Evolutionary conservation across 106 monocot genomes (phyloP).

Genomic region (Alisma plantagoaquatica): DNA sequence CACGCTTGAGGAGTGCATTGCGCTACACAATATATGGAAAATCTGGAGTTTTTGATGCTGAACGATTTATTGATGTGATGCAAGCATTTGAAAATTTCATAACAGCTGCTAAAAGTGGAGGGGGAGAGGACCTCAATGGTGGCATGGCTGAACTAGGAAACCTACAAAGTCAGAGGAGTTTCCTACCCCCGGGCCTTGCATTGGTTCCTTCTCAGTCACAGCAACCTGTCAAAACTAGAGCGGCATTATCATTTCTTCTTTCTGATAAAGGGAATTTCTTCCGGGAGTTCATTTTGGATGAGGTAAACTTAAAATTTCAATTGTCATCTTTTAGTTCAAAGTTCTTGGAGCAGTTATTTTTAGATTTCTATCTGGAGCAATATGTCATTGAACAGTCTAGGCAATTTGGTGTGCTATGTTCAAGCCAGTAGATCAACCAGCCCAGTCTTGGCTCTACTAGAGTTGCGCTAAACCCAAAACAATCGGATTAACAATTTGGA

Average conservation of each 20-base stretch:
- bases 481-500: no score
- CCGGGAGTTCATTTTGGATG: constrained; percentile 90
- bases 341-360: no score
- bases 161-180: constrained; percentile 31
- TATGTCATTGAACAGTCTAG: no score
- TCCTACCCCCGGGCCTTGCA: constrained; percentile 43
- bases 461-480: no score
- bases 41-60: constrained; percentile 94
- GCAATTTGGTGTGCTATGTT: no score
- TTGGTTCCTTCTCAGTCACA: constrained; percentile 28
- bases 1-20: constrained; percentile 65
- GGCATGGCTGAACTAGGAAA: constrained; percentile 78
- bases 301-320: constrained; percentile 31
- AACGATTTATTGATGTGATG: constrained; percentile 98
- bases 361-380: no score
- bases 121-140: constrained; percentile 79
- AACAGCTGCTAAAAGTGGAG: constrained; percentile 93
- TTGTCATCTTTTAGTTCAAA: no score
- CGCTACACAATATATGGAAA: constrained; percentile 96
- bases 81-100: constrained; percentile 98
- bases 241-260: constrained; percentile 71
- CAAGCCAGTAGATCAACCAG: no score
- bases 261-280: constrained; percentile 92
- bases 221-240: constrained; percentile 68
- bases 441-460: no score